Base-by-base conservation (phyloP, 257 asterid species). In the Handroanthus guayacan region DNA sequence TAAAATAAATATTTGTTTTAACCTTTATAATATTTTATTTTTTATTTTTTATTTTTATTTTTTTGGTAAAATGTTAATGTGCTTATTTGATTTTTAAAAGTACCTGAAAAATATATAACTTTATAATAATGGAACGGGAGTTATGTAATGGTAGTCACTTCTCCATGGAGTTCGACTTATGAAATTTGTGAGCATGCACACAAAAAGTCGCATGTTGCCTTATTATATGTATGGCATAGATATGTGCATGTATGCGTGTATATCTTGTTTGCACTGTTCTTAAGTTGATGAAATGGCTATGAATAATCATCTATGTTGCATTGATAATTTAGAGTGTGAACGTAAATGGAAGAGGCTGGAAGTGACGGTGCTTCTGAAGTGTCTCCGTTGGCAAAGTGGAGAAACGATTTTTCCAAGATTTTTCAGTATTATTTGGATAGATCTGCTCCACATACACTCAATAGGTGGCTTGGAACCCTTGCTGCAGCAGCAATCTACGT, bases 381-480 rank as follows among this genome's bases (percentile, higher is more conserved):
- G 61, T 77, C 86, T 68, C 85, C 84, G 16, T 75, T 87, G 34
- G 74, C 89, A 13, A 86, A 87, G 74, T 86, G 89, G 92, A 84
- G 86, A 56, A 79, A 80, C 13, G 90, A 88, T 3, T 78, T 83
- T 39, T 82, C 87, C 2, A 86, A 76, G 82, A 73, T 41, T n/a
- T 89, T 87, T 75, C 89, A 75, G 62, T 67, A 77, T 82, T 84
- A 84, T 66, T 82, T 89, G 81, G 92, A 86, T 62, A 77, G 85
- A 52, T 87, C 91, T 8, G 81, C 89, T 63, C 95, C 95, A 18
- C 80, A 85, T 82, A 67, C 63, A 47, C 78, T 63, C 62, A 75
- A 63, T 20, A 82, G 95, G 74, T 87, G 95, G 95, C 85, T 86
- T 18, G 90, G 86, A 62, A 86, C 95, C 3, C 74, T 86, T 55